Evolutionary conservation across 2,329 filamentous ascomycete genomes (phyloP), one percentile per base, ranked within the genome.

Genomic region (Claviceps pazoutovae): DNA sequence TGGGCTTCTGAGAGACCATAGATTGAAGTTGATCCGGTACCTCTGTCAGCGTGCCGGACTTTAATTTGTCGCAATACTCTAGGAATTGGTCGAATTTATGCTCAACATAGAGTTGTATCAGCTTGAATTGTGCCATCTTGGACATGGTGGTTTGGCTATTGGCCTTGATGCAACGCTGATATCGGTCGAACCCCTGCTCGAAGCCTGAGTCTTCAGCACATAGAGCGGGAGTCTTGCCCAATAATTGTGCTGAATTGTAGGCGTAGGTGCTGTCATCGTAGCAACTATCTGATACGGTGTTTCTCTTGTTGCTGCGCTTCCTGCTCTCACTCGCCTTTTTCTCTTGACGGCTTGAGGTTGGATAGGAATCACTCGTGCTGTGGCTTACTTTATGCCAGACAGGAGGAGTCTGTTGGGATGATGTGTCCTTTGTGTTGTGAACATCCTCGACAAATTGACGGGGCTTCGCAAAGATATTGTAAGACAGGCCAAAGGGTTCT

Each of bases 401-500:
- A 8, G 71, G 70, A n/a, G 79, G 52, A 13, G 64, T 67, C 0
- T 74, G 60, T 56, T 80, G 77, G 0, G 76, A 74, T 2, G 77
- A 81, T 0, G 70, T 71, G 49, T 72, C 65, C 1, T 74, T 78
- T 0, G 65, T 71, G 2, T 67, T 60, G 9, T 64, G 61, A 26
- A 67, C 68, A 30, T 66, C 57, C 6, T 68, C 51, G 2, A 66
- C 61, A 51, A 65, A 66, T 5, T 69, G 58, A 11, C 71, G 58
- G 1, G 68, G 57, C 5, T 74, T 59, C 19, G 72, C 70, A 54
- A 84, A 86, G 17, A 86, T 80, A 43, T 75, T 75, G 53, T 78
- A 82, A 48, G 71, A 75, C 16, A 86, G 67, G 4, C 82, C 82
- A 53, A 86, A 87, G 0, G 71, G 71, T 1, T 69, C 62, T 0